phyloP scores from a whole-genome alignment of 345 rosid genomes.

The Heritiera fomes region DNA sequence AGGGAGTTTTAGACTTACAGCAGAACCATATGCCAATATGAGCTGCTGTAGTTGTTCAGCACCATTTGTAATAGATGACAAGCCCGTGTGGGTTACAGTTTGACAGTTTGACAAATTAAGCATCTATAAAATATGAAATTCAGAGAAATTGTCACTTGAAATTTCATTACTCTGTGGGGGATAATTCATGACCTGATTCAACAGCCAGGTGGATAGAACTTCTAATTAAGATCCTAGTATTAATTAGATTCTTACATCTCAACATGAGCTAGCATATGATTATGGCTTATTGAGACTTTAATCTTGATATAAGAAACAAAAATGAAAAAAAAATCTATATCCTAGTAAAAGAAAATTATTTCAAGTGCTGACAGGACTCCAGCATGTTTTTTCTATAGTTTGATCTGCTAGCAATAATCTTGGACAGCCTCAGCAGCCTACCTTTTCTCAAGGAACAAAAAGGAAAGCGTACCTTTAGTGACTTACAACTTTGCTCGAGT shows the following conservation, averaged over 20 bases:
- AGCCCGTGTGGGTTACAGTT: conserved; percentile 40
- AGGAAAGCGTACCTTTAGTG: conserved; percentile 38
- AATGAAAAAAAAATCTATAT: neutral
- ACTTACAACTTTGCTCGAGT: conserved; percentile 39
- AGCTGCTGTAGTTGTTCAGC: conserved; percentile 36
- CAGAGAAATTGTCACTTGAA: neutral
- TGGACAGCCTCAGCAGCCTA: neutral
- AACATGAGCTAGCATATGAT: neutral
- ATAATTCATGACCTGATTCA: neutral
- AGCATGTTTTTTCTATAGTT: neutral
- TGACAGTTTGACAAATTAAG: conserved; percentile 48
- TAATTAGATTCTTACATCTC: neutral
- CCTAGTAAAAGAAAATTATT: neutral
- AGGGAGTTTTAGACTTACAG: conserved; percentile 34
- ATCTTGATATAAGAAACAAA: neutral
- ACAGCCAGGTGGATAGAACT: neutral
- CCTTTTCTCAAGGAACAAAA: neutral
- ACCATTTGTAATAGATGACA: conserved; percentile 41
- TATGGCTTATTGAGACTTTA: neutral
- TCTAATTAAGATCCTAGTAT: neutral
- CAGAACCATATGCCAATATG: conserved; percentile 38
- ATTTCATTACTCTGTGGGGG: neutral
- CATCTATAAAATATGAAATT: conserved; percentile 31
- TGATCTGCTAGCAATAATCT: neutral
- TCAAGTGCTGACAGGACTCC: neutral